These are phyloP conservation scores for Diaporthe destruens DNA, from an alignment of 2,329 filamentous ascomycete genomes.

Conservation along the genomic window DNA sequence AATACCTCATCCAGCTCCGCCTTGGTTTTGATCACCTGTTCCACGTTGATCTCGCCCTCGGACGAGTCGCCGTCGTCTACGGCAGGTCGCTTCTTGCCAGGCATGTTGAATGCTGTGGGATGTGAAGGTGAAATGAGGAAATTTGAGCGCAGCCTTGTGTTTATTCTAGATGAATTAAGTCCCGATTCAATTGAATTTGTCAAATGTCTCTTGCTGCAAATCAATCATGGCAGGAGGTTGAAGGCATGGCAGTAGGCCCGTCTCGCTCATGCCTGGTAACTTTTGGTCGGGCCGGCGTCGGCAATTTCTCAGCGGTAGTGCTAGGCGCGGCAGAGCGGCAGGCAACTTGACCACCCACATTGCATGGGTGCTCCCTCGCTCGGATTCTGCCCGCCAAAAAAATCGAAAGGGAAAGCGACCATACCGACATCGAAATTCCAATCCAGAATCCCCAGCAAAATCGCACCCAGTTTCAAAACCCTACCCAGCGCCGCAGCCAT, in stretches of 20 bases:
- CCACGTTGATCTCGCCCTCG: constrained; percentile 44
- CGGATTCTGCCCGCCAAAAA: constrained; percentile 40
- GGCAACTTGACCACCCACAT: constrained; percentile 9
- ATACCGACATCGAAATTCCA: constrained; percentile 10
- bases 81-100: constrained; percentile 35
- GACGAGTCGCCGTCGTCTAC: constrained; percentile 33
- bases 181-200: too few species aligned
- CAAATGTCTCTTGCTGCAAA: not conserved
- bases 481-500: constrained; percentile 56
- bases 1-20: constrained; percentile 42
- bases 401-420: constrained; percentile 25
- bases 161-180: not conserved
- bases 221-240: not conserved
- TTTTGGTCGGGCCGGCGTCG: constrained; percentile 34
- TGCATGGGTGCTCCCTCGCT: not conserved
- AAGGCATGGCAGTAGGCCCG: not conserved
- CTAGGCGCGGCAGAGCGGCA: not conserved
- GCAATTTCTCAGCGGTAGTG: not conserved
- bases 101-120: constrained; percentile 31
- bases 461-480: not conserved
- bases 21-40: constrained; percentile 43
- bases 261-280: not conserved
- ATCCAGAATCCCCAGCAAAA: constrained; percentile 5
- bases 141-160: not conserved
- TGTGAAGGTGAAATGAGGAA: not conserved